These are phyloP conservation scores for Ormosia emarginata DNA, from an alignment of 306 rosid genomes.

Conservation along the genomic window DNA sequence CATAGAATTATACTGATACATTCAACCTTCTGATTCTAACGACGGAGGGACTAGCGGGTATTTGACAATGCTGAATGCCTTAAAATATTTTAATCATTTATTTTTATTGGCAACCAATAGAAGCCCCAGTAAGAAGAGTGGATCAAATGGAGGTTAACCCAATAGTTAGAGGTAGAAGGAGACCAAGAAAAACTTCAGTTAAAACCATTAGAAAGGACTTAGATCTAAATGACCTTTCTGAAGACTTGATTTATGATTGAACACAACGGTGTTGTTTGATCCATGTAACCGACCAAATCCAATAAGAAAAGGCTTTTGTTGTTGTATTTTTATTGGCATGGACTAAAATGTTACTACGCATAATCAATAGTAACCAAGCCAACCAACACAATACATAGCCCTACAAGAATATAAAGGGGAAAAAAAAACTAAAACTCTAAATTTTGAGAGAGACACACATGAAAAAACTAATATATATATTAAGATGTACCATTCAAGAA, in stretches of 20 bases:
- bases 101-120: background rate
- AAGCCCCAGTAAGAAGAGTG: background rate
- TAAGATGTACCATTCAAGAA: conserved; percentile 84
- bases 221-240: background rate
- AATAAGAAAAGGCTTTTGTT: background rate
- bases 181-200: no score
- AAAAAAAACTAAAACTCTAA: background rate
- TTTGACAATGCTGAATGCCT: background rate
- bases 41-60: background rate
- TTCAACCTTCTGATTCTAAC: background rate
- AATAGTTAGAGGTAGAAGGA: no score
- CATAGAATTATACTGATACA: background rate
- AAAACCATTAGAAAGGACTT: background rate
- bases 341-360: background rate
- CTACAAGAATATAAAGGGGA: background rate
- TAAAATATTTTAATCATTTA: background rate
- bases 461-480: background rate
- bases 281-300: background rate
- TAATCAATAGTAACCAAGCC: background rate
- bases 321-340: background rate
- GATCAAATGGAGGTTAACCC: background rate
- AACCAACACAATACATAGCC: background rate
- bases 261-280: background rate
- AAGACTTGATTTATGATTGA: background rate
- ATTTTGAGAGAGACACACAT: background rate